Conservation (phyloP, 2,329 filamentous ascomycete species). For the Niveomyces coronatus region DNA sequence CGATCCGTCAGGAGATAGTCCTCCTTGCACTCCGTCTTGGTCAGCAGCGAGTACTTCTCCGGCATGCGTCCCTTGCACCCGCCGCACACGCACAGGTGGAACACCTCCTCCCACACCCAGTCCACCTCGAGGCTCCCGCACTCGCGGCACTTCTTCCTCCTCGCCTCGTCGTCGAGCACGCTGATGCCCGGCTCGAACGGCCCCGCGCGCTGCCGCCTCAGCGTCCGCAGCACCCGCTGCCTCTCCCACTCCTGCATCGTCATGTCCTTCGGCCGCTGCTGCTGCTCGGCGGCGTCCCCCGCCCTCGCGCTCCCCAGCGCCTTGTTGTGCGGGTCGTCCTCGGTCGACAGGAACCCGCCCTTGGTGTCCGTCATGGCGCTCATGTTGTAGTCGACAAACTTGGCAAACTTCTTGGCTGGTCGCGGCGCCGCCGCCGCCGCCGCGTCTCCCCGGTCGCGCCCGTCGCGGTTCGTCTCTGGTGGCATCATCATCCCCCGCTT, state of each 20-base stretch:
- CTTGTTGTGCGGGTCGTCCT: slow-evolving; percentile 85
- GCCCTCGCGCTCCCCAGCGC: slow-evolving; percentile 44
- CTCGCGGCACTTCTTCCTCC: slow-evolving; percentile 69
- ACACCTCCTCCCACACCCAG: slow-evolving; percentile 86
- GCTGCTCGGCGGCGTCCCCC: slow-evolving; percentile 24
- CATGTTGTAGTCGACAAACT: slow-evolving; percentile 96
- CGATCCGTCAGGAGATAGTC: slow-evolving; percentile 92
- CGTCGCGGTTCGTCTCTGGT: slow-evolving; percentile 69
- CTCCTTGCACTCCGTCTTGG: slow-evolving; percentile 91
- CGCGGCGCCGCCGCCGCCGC: slow-evolving; percentile 44
- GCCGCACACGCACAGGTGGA: slow-evolving; percentile 64
- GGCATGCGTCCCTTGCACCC: slow-evolving; percentile 81
- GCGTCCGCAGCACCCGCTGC: slow-evolving; percentile 60
- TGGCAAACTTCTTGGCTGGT: slow-evolving; percentile 78
- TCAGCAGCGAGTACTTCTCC: slow-evolving; percentile 89
- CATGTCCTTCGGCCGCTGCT: slow-evolving; percentile 74
- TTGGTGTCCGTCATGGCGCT: slow-evolving; percentile 97
- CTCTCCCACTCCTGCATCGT: slow-evolving; percentile 86
- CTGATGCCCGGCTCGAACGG: slow-evolving; percentile 87
- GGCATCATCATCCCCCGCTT: too few species aligned
- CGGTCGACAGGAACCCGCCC: slow-evolving; percentile 81
- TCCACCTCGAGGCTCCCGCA: slow-evolving; percentile 82
- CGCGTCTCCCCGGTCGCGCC: slow-evolving; percentile 38
- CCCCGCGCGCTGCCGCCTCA: slow-evolving; percentile 65
- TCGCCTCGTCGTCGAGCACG: slow-evolving; percentile 51